Conservation (phyloP, 176 grass and related monocot species). For the Leersia perrieri region DNA sequence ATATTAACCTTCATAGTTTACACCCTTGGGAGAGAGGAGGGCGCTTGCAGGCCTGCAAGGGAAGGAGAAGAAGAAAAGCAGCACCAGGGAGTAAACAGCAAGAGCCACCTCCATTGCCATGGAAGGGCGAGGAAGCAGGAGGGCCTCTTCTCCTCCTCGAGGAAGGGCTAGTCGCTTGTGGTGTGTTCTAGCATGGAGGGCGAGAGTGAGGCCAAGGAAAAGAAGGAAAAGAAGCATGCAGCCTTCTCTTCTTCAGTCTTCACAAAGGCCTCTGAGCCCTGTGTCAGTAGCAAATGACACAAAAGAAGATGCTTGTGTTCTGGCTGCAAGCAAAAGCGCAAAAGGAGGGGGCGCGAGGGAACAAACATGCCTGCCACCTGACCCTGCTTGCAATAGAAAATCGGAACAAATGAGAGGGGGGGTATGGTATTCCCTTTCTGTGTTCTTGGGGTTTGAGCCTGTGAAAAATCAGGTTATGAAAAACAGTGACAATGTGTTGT, state of each 20-base stretch:
- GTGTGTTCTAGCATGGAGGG: constrained; percentile 42
- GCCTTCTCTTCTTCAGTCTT: constrained; percentile 52
- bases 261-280: constrained; percentile 24
- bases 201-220: constrained; percentile 41
- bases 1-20: constrained; percentile 79
- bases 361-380: constrained; percentile 97
- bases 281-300: constrained; percentile 75
- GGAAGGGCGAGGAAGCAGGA: not conserved
- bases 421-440: constrained; percentile 13
- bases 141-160: not conserved
- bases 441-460: constrained; percentile 25
- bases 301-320: constrained; percentile 74
- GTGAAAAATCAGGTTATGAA: constrained; percentile 19
- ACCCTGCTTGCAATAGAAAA: constrained; percentile 55
- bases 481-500: constrained; percentile 31
- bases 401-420: constrained; percentile 29
- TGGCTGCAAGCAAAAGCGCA: constrained; percentile 50
- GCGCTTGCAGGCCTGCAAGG: constrained; percentile 30
- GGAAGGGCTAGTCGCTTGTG: constrained; percentile 26
- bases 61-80: constrained; percentile 27
- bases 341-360: constrained; percentile 39
- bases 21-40: constrained; percentile 82
- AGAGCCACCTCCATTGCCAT: constrained; percentile 36
- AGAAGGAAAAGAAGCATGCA: constrained; percentile 59
- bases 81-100: constrained; percentile 19